Percentiles rank a stretch among this genome's conserved stretches.
phyloP scores from a whole-genome alignment of 345 rosid species.

The Combretum micranthum region DNA sequence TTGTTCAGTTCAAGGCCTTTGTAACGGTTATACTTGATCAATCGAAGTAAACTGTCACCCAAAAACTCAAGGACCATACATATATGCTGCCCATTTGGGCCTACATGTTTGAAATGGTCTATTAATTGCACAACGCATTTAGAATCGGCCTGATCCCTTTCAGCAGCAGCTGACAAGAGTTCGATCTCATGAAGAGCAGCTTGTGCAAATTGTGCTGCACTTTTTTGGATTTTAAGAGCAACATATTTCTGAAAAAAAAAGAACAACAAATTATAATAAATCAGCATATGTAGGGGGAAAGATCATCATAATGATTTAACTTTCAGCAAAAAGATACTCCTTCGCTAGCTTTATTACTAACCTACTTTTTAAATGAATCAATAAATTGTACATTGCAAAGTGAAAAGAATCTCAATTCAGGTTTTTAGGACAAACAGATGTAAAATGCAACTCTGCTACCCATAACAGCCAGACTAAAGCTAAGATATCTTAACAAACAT shows the following conservation, averaged over 20 bases:
- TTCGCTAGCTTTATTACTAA: no score
- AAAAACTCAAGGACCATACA: constrained; percentile 99
- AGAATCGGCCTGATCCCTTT: constrained; percentile 53
- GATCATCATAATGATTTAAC: constrained; percentile 2
- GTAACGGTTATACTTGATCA: constrained; percentile 75
- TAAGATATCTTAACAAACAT: no score
- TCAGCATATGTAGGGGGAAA: not conserved
- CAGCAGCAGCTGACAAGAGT: constrained; percentile 61
- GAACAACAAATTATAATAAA: not conserved
- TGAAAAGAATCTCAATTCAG: no score
- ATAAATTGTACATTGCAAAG: no score
- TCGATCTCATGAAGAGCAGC: constrained; percentile 97
- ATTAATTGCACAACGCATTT: constrained; percentile 69
- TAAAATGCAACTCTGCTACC: no score
- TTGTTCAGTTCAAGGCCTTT: constrained; percentile 64
- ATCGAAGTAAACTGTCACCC: constrained; percentile 84
- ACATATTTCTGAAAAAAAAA: constrained; percentile 57
- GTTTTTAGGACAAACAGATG: no score
- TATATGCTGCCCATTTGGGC: constrained; percentile 93
- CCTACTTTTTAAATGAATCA: no score
- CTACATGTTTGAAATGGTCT: constrained; percentile 83
- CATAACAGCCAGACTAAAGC: no score
- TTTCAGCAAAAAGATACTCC: not conserved
- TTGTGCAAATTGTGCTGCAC: constrained; percentile 92
- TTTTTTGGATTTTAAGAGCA: constrained; percentile 98